A percentile compares a stretch with the other conserved stretches of the same genome.
Evolutionary conservation across 1,139 yeast species (phyloP).

Genomic region (Taphrina wiesneri): DNA sequence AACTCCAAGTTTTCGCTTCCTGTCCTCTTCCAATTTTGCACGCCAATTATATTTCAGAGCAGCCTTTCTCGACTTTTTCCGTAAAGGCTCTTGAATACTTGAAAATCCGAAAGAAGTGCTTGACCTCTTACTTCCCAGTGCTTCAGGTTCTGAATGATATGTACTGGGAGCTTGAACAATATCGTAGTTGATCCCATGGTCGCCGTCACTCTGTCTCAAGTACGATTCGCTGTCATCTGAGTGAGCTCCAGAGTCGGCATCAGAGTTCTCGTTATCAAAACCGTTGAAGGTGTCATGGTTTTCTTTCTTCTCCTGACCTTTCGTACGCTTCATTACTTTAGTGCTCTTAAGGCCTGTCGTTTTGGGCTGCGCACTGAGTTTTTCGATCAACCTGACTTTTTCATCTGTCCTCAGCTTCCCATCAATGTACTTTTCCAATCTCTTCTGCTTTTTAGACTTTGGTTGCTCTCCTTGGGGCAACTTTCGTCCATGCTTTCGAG

Average conservation of each 20-base stretch:
- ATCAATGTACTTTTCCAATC: constrained; percentile 57
- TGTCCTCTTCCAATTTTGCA: constrained; percentile 28
- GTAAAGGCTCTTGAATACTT: neutral
- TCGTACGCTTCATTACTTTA: constrained; percentile 66
- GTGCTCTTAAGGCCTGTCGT: constrained; percentile 79
- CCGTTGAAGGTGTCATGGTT: constrained; percentile 52
- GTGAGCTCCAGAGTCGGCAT: constrained; percentile 16
- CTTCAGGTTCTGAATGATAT: neutral
- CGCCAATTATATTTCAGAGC: constrained; percentile 32
- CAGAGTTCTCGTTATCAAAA: constrained; percentile 43
- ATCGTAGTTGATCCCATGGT: neutral
- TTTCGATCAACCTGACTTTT: constrained; percentile 71
- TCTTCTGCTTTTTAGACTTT: constrained; percentile 62
- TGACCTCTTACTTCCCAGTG: neutral
- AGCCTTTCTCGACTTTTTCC: constrained; percentile 12
- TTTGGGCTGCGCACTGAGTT: constrained; percentile 68
- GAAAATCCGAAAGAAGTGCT: constrained; percentile 12
- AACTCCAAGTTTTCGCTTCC: constrained; percentile 11
- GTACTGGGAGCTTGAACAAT: neutral
- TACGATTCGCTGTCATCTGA: constrained; percentile 8
- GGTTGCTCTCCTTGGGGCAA: constrained; percentile 53
- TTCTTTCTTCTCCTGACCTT: constrained; percentile 53
- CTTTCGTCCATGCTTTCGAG: constrained; percentile 65
- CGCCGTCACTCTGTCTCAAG: neutral
- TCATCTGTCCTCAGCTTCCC: constrained; percentile 90